Evolutionary conservation across 768 basidiomycete species (phyloP), one percentile per base, ranked within the genome.

Genomic region (Daedaleopsis nitida): DNA sequence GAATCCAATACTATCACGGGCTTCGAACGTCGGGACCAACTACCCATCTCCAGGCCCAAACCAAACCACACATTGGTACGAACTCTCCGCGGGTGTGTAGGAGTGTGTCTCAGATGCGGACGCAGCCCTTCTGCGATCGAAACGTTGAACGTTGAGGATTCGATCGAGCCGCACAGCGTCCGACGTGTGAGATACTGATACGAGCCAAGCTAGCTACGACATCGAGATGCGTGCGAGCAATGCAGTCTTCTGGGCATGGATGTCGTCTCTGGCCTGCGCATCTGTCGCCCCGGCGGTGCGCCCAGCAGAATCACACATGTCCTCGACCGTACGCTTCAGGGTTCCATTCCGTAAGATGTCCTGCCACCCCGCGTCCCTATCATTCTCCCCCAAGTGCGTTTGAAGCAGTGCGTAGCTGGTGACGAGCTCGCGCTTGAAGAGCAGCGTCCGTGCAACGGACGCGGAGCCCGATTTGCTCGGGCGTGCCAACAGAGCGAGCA

Each of bases 361-460:
- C 16, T n/a, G n/a, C 70, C 70, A 71, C 35, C 53, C 66, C n/a
- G 39, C 35, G 52, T 72, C 70, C 24, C 47, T 51, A 14, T 48
- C 63, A n/a, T 52, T 39, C 21, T 47, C 58, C 13, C 17, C 63
- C 7, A 45, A 14, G 32, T 68, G 65, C 38, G 60, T 52, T 57
- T 72, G 71, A 50, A 76, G 54, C 38, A 60, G 37, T 23, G 63
- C 69, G 52, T 72, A 75, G 42, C 67, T 60, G 14, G 57, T 39
- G 12, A 75, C 52, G 17, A 76, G 69, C 43, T 73, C 68, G 32
- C 59, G 64, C 58, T 73, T 74, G 23, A 71, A 21, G 21, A 54
- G 57, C 21, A 61, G 32, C 6, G 49, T 42, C 37, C 39, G 57
- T 10, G 39, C 24, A 17, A 54, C 55, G 11, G 43, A 54, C 12